Base-by-base conservation (phyloP, 306 rosid genomes). In the Bauhinia variegata region DNA sequence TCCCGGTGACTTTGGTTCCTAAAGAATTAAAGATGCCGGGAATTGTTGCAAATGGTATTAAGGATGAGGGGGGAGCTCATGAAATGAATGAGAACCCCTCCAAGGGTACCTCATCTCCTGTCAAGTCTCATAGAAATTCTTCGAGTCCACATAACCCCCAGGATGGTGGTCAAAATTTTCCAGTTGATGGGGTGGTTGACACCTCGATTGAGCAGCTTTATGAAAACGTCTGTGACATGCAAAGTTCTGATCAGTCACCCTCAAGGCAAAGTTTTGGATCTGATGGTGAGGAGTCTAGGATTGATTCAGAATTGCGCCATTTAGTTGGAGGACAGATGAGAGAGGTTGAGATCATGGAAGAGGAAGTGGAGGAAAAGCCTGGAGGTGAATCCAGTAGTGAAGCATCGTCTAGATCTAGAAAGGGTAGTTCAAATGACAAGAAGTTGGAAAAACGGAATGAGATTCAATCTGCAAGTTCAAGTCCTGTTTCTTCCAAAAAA, bases 191-290 rank as follows among this genome's bases (percentile, higher is more conserved):
- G 79, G 79, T 70, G 54, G 78, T 75, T 32, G 97, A 88, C 61
- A 86, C 96, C 51, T 86, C 99, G 2, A 88, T 95, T 23, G 96
- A 95, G 84, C 82, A 88, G 85, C 92, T 95, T 39, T 95, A 95
- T 83, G 97, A 95, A 46, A 90, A 95, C 78, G 97, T 95, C 6
- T 95, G 92, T 72, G 99, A 95, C 65, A 90, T 95, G 96, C 97
- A 90, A 80, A 95, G 96, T 80, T 95, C 97, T 52, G 97, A 95
- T 79, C 95, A 72, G 67, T 95, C 99, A 3, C 87, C 95, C 30
- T 88, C 97, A 6, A 79, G 96, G 77, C 87, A 14, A 65, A 86
- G 96, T 71, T 75, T 85, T 74, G 87, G 84, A 66, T 87, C 91
- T 2, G 87, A 90, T 65, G 97, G 91, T n/a, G 99, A 85, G 37